Evolutionary conservation across 306 rosid genomes (phyloP).

Genomic region (Castanea crenata): DNA sequence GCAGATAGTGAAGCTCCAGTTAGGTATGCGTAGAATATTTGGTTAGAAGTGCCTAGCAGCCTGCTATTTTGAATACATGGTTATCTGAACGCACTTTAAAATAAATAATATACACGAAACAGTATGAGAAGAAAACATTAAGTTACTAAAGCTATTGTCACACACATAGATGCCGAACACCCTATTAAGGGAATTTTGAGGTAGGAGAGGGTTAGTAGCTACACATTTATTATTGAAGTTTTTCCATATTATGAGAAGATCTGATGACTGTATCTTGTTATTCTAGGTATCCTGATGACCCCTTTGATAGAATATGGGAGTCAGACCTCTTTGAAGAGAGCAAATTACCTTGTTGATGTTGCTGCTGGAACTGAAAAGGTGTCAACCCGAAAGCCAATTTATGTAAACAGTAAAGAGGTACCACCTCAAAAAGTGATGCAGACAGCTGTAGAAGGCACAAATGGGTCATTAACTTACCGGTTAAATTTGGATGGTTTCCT

Average conservation of each 20-base stretch:
- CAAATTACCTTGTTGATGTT: conserved; percentile 90
- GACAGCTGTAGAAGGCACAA: conserved; percentile 88
- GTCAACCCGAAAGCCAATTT: conserved; percentile 66
- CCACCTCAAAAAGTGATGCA: conserved; percentile 95
- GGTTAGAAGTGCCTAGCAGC: conserved; percentile 1
- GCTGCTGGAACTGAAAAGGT: conserved; percentile 80
- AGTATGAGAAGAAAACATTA: neutral
- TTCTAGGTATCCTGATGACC: conserved; percentile 94
- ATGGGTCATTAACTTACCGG: conserved; percentile 86
- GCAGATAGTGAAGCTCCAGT: conserved; percentile 71
- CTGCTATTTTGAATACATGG: neutral
- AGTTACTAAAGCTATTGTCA: neutral
- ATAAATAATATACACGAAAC: neutral
- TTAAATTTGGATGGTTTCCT: conserved; percentile 89
- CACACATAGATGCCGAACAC: neutral
- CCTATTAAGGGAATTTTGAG: neutral
- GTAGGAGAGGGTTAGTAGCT: neutral
- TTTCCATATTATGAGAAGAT: neutral
- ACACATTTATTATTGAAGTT: neutral
- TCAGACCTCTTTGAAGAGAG: conserved; percentile 87
- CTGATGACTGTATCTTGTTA: conserved; percentile 10
- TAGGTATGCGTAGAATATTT: conserved; percentile 43
- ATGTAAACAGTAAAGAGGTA: conserved; percentile 47
- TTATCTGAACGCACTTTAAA: neutral
- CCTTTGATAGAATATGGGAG: conserved; percentile 92